Evolutionary conservation across 2,329 filamentous ascomycete genomes (phyloP).

Genomic region (Colletotrichum neosansevieriae): DNA sequence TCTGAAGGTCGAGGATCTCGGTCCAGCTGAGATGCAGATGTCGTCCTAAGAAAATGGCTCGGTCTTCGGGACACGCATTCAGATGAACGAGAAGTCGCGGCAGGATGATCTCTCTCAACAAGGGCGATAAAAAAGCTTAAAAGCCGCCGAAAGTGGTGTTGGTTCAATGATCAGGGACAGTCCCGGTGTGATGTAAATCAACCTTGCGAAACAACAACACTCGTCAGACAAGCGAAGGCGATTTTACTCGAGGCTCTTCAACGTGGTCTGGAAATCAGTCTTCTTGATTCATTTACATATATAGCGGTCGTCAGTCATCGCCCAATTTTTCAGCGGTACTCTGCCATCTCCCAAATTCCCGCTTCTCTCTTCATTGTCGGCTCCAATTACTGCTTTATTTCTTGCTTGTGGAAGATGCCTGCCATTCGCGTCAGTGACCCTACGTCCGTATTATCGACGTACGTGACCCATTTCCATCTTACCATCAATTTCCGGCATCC

Average conservation of each 20-base stretch:
- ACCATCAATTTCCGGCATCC: conserved; percentile 64
- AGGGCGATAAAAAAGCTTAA: too few relatives aligned
- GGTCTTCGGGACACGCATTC: too few relatives aligned
- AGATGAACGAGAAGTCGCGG: too few relatives aligned
- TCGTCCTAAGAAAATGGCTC: too few relatives aligned
- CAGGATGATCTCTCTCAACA: too few relatives aligned
- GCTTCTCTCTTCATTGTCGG: background rate
- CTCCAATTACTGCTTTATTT: conserved; percentile 10
- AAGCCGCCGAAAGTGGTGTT: too few relatives aligned
- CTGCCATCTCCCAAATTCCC: background rate
- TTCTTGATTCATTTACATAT: background rate
- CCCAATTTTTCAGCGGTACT: conserved; percentile 4
- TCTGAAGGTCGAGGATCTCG: background rate
- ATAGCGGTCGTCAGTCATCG: background rate
- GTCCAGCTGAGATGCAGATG: too few relatives aligned
- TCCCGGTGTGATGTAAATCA: too few relatives aligned
- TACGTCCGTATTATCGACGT: background rate
- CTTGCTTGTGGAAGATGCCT: conserved; percentile 24
- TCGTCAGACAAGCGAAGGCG: background rate
- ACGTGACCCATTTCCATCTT: background rate
- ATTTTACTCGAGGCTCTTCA: background rate
- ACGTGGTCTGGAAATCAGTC: too few relatives aligned
- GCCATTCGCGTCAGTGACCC: background rate
- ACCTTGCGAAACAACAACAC: background rate
- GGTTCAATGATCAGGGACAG: too few relatives aligned